Percentiles rank a stretch among this genome's conserved stretches.
phyloP scores from a whole-genome alignment of 805 yeast species.

The Ogataea saltuana region DNA sequence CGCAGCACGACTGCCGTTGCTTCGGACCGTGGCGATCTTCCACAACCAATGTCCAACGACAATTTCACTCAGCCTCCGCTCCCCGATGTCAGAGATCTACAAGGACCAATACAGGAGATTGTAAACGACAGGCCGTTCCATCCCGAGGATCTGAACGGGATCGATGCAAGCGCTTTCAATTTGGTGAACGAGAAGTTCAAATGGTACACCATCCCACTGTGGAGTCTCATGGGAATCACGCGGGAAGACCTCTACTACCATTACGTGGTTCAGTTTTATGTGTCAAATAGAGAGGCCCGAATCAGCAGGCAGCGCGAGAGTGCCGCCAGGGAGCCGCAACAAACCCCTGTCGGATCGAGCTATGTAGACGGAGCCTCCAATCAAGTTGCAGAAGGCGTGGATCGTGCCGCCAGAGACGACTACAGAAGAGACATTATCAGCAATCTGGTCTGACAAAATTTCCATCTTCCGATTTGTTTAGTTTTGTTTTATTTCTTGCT shows the following conservation, averaged over 20 bases:
- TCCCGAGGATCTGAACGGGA: conserved; percentile 41
- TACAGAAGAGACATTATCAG: conserved; percentile 13
- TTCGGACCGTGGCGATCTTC: conserved; percentile 3
- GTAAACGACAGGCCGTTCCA: conserved; percentile 40
- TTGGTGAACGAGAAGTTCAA: conserved; percentile 33
- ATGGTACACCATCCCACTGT: conserved; percentile 41
- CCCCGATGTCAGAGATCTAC: conserved; percentile 27
- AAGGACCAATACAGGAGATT: conserved; percentile 26
- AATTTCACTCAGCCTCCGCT: conserved; percentile 29
- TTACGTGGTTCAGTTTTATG: conserved; percentile 45
- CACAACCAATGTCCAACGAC: conserved; percentile 9
- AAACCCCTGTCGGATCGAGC: too few relatives aligned
- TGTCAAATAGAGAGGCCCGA: conserved; percentile 28
- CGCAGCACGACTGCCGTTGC: too few relatives aligned
- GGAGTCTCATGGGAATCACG: conserved; percentile 59
- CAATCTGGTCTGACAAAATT: conserved; percentile 10
- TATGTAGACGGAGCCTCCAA: too few relatives aligned
- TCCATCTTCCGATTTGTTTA: too few relatives aligned
- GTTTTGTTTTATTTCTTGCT: too few relatives aligned
- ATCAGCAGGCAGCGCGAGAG: conserved; percentile 10
- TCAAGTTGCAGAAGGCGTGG: too few relatives aligned
- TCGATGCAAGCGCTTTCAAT: conserved; percentile 47
- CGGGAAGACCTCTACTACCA: conserved; percentile 50
- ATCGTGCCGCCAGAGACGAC: conserved; percentile 2
- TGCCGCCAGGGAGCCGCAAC: conserved; percentile 2